Conservation (phyloP, 257 asterid species). For the Henckelia pumila region DNA sequence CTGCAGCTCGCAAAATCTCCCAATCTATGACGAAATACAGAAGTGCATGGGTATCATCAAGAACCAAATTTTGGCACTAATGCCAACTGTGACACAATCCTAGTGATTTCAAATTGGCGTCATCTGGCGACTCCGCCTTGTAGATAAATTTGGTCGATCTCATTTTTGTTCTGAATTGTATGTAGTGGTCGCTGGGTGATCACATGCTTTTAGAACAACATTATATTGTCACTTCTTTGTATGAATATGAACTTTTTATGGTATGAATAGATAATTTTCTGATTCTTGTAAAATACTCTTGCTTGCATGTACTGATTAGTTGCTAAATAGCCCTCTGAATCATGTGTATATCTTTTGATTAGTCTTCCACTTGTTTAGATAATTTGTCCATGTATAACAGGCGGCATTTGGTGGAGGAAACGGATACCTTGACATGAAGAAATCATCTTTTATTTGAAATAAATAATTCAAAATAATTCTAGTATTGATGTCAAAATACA, state of each 20-base stretch:
- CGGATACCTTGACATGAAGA: too few relatives aligned
- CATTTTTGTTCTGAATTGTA: slow-evolving; percentile 13
- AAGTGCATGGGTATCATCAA: slow-evolving; percentile 93
- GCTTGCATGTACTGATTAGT: too few relatives aligned
- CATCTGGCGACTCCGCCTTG: slow-evolving; percentile 23
- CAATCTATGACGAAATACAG: slow-evolving; percentile 78
- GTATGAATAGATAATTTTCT: slow-evolving; percentile 20
- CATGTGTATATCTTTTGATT: too few relatives aligned
- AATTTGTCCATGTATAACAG: slow-evolving; percentile 27
- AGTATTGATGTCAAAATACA: not conserved
- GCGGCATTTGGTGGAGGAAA: too few relatives aligned
- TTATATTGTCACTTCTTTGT: slow-evolving; percentile 14
- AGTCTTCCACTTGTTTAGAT: slow-evolving; percentile 25
- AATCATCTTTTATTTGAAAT: not conserved
- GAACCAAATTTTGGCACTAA: slow-evolving; percentile 89
- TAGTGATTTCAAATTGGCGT: not conserved
- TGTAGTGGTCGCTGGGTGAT: not conserved
- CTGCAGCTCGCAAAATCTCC: slow-evolving; percentile 70
- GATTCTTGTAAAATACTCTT: slow-evolving; percentile 22
- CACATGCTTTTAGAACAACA: slow-evolving; percentile 9
- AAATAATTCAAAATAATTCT: not conserved
- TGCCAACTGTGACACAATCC: slow-evolving; percentile 50
- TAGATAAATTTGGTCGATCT: slow-evolving; percentile 35
- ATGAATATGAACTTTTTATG: slow-evolving; percentile 2
- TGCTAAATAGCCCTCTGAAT: too few relatives aligned